Evolutionary conservation across 2,329 filamentous ascomycete species (phyloP).

Genomic region (Stagonosporopsis cucurbitacearum): DNA sequence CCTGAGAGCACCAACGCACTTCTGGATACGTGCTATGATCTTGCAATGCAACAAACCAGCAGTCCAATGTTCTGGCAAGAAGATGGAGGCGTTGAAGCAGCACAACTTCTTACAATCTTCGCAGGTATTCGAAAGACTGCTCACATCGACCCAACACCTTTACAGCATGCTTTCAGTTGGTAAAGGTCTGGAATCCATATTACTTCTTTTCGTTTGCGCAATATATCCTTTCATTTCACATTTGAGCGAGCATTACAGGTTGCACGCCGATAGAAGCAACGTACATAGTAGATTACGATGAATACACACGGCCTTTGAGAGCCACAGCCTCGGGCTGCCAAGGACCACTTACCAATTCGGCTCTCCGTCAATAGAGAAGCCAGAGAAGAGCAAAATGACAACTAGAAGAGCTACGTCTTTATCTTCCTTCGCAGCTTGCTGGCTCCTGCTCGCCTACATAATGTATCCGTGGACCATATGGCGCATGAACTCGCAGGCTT

Average conservation of each 20-base stretch:
- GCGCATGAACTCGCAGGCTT: no score
- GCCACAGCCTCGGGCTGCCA: neutral
- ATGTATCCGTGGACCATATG: no score
- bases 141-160: conserved; percentile 26
- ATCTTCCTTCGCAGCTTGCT: no score
- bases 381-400: no score
- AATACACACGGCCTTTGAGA: neutral
- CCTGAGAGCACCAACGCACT: conserved; percentile 41
- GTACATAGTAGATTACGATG: neutral
- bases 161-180: conserved; percentile 44
- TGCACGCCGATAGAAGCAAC: neutral
- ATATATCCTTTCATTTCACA: neutral
- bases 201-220: neutral
- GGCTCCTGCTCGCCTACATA: no score
- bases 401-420: no score
- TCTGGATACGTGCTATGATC: conserved; percentile 45
- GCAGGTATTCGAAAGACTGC: conserved; percentile 36
- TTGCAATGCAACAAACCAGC: conserved; percentile 45
- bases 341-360: neutral
- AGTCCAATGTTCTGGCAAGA: conserved; percentile 45
- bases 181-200: conserved; percentile 18
- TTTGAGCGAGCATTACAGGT: neutral
- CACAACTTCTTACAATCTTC: conserved; percentile 42
- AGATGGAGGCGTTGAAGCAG: conserved; percentile 40
- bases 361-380: neutral